Base-by-base conservation (phyloP, 148 eudicot species). In the Pouteria glomerata region DNA sequence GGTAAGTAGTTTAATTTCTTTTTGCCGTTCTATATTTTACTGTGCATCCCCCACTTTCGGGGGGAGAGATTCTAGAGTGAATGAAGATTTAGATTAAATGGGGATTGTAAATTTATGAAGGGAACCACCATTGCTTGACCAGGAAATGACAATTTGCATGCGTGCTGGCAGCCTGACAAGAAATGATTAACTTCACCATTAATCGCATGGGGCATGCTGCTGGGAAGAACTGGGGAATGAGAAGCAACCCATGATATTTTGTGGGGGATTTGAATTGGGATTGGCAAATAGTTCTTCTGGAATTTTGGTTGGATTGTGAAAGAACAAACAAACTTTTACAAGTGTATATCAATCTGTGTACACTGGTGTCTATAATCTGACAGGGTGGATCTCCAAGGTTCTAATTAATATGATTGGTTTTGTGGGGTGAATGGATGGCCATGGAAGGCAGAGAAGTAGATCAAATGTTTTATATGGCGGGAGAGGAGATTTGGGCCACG, bases 131-230 rank as follows among this genome's bases (percentile, higher is more conserved):
- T 66, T 69, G 29, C 63, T 75, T 85, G 80, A 79, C 84, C 85
- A 85, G 87, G 88, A 87, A 87, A 81, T 85, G 90, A 86, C 79
- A 77, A 78, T 79, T 74, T 80, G 74, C 74, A 74, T 78, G 56
- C 80, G 30, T 79, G 68, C 76, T 85, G 86, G 88, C 87, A 82
- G 83, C 88, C 85, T 85, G 79, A 85, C 84, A 82, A 85, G 91
- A 84, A 87, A 79, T 83, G 82, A 76, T 62, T 13, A 37, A 33
- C 53, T 13, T 18, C 19, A 4, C 37, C 31, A 44, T 64, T 30
- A n/a, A 14, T n/a, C n/a, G n/a, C n/a, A n/a, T n/a, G n/a, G n/a
- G n/a, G n/a, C n/a, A n/a, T n/a, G n/a, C n/a, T n/a, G n/a, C n/a
- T n/a, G n/a, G n/a, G n/a, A n/a, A n/a, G n/a, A n/a, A n/a, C n/a